phyloP scores from a whole-genome alignment of 352 stramenopile species.

The Pythium aristosporum region DNA sequence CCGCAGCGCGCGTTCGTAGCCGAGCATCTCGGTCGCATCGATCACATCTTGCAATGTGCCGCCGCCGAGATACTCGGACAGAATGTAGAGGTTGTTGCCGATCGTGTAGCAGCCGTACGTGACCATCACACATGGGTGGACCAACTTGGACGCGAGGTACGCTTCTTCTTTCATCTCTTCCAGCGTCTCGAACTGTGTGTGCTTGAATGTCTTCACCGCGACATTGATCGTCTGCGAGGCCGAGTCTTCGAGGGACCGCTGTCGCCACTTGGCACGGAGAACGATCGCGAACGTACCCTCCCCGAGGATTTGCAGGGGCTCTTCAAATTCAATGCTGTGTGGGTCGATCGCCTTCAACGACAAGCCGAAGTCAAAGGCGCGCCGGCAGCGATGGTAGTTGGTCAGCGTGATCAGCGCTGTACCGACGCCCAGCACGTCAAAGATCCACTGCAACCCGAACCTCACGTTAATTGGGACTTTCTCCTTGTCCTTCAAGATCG shows the following conservation, averaged over 20 bases:
- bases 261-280: conserved; percentile 68
- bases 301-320: conserved; percentile 74
- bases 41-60: conserved; percentile 81
- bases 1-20: conserved; percentile 63
- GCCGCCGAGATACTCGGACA: conserved; percentile 78
- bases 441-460: conserved; percentile 63
- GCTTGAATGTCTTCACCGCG: conserved; percentile 82
- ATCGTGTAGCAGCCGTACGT: conserved; percentile 83
- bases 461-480: conserved; percentile 32
- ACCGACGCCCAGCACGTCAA: conserved; percentile 64
- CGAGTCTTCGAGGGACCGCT: conserved; percentile 46
- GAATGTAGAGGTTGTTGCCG: conserved; percentile 77
- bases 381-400: conserved; percentile 71
- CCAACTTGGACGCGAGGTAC: conserved; percentile 73
- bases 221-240: conserved; percentile 57
- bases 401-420: conserved; percentile 70
- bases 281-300: conserved; percentile 82
- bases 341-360: conserved; percentile 79
- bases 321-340: conserved; percentile 75
- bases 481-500: conserved; percentile 40
- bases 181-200: conserved; percentile 71
- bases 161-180: conserved; percentile 83
- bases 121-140: conserved; percentile 83
- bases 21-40: conserved; percentile 42
- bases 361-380: conserved; percentile 75